Evolutionary conservation across 495 filamentous ascomycete genomes (phyloP), one percentile per base, ranked within the genome.

Genomic region (Annulohypoxylon maeteangense): DNA sequence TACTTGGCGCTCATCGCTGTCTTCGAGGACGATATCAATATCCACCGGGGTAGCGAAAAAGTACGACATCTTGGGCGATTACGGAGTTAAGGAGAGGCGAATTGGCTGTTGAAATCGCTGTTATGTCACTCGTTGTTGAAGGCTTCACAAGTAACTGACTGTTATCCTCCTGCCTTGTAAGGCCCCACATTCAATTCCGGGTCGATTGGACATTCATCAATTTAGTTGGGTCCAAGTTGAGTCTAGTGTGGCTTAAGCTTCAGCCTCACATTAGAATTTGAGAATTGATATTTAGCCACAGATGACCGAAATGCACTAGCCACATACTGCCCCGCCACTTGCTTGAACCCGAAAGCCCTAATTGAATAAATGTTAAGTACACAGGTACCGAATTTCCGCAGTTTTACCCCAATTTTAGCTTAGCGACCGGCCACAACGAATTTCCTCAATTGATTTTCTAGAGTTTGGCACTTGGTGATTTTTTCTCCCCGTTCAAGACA

Each of bases 41-140:
- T 99, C 95, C 78, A 98, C 89, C 18, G 96, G 96, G 58, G 95
- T 97, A 71, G 93, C 92, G 85, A 99, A 99, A 84, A 98, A 97
- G 86, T 95, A 95, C 42, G 95, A 95, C 95, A 98, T 97, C 59
- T 73, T 85, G 80, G 77, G 72, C 45, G 74, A 61, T 25, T 54
- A n/a, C 62, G 51, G 57, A 60, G 62, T 50, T 32, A 18, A 16
- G 47, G 12, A 32, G 38, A n/a, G 42, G 27, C 22, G 27, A 36
- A 57, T 61, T 66, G 62, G 64, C 4, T 16, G 50, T 51, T 29
- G 40, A 38, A 48, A 25, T 56, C 16, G 51, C 55, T 65, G 34
- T 36, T 27, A 63, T 55, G 29, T 50, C 27, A 20, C 11, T 38
- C 4, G 34, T 44, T 29, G 55, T 66, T 48, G 59, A 69, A 63